Percentiles rank a stretch among this genome's conserved stretches.
Conservation (phyloP, 345 rosid genomes). For the Isatis tinctoria region DNA sequence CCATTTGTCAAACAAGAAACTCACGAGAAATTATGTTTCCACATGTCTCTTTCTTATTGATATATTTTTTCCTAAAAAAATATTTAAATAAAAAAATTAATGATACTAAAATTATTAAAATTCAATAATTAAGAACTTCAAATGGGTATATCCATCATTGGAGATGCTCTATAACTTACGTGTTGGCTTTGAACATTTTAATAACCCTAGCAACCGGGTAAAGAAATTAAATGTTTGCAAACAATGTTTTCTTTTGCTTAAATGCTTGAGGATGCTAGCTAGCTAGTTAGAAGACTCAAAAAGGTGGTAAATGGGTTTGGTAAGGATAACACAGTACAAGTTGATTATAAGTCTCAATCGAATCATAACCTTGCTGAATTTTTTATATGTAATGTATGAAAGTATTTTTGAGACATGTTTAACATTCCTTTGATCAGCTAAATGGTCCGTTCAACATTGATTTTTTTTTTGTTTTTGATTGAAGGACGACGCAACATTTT, state of each 20-base stretch:
- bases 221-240: background rate
- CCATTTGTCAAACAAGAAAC: too few species aligned
- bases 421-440: background rate
- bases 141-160: too few species aligned
- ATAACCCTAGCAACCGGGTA: background rate
- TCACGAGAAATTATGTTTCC: too few species aligned
- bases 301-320: slow-evolving; percentile 23
- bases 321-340: slow-evolving; percentile 13
- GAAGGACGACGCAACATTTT: background rate
- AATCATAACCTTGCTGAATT: slow-evolving; percentile 30
- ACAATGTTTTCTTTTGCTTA: background rate
- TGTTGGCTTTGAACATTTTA: background rate
- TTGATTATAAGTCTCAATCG: slow-evolving; percentile 22
- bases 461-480: background rate
- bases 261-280: background rate
- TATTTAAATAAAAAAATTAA: too few species aligned
- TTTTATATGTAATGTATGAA: background rate
- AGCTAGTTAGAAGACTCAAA: background rate
- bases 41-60: too few species aligned
- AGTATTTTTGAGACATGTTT: background rate
- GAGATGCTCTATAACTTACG: too few species aligned
- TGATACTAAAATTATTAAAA: too few species aligned
- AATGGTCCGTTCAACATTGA: background rate
- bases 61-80: too few species aligned
- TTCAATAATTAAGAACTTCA: too few species aligned